Base-by-base conservation (phyloP, 495 filamentous ascomycete genomes). In the Eremomyces bilateralis region DNA sequence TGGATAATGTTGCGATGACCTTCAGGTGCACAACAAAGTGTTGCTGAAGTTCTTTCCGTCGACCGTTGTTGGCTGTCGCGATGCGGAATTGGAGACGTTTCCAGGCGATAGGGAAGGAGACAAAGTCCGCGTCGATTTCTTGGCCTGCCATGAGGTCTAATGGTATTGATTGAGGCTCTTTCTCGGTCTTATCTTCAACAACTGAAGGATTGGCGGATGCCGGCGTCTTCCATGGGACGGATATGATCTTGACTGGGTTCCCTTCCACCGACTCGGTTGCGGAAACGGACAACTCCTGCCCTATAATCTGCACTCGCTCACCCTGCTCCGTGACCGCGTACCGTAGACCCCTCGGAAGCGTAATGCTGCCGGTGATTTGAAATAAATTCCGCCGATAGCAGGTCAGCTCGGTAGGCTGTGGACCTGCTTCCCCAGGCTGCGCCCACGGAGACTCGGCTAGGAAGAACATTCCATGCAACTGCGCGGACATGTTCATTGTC, bases 391-490 rank as follows among this genome's bases (percentile, higher is more conserved):
- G 65, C 24, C 83, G 75, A 47, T 93, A 93, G 55, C 83, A 93
- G 0, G 82, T 93, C 45, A 93, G 52, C 57, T 93, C 83, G 15
- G 76, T 69, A 1, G 81, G 76, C 4, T 35, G 33, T 25, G 64
- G 57, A 33, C 65, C 64, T 31, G 71, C 68, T 41, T 80, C 71
- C 36, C 64, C 66, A 20, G 66, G 60, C 25, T 65, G 64, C 17
- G 79, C 68, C 53, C 65, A 68, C 11, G 80, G 75, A 41, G 83
- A 58, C 57, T 93, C 83, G 33, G 83, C 82, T 4, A 93, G 67
- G 47, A 88, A 91, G 58, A 93, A 93, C 80, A 90, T 91, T 58
- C 83, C 83, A 48, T 88, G 80, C 20, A 93, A 57, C 53, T 90
- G 83, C 29, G 80, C 81, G 5, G 74, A 68, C 49, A 91, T 70